Evolutionary conservation across 345 rosid species (phyloP).

Genomic region (Salix exigua): DNA sequence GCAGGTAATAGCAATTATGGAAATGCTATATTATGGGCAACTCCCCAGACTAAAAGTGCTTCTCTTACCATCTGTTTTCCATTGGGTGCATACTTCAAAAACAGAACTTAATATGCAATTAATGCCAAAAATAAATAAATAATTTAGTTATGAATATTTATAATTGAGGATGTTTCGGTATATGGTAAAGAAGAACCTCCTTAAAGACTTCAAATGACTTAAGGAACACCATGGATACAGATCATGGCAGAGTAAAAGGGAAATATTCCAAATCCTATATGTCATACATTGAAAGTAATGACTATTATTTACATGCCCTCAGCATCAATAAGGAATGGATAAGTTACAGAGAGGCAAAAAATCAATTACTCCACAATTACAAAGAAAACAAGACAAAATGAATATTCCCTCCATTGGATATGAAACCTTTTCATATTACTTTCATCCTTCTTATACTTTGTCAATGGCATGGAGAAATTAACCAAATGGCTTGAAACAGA

Average conservation of each 20-base stretch:
- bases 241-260: neutral
- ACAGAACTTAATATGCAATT: neutral
- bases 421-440: neutral
- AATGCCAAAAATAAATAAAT: neutral
- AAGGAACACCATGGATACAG: neutral
- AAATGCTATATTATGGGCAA: neutral
- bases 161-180: neutral
- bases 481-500: neutral
- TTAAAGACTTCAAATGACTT: neutral
- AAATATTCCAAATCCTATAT: neutral
- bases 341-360: neutral
- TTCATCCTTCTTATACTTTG: neutral
- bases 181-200: neutral
- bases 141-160: neutral
- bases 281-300: neutral
- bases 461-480: neutral
- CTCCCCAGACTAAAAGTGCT: neutral
- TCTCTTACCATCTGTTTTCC: neutral
- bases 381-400: conserved; percentile 3
- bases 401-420: neutral
- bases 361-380: neutral
- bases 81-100: neutral
- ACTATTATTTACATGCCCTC: neutral
- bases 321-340: neutral
- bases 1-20: conserved; percentile 17